phyloP scores from a whole-genome alignment of 257 asterid species.

The Solanum appendiculatum region DNA sequence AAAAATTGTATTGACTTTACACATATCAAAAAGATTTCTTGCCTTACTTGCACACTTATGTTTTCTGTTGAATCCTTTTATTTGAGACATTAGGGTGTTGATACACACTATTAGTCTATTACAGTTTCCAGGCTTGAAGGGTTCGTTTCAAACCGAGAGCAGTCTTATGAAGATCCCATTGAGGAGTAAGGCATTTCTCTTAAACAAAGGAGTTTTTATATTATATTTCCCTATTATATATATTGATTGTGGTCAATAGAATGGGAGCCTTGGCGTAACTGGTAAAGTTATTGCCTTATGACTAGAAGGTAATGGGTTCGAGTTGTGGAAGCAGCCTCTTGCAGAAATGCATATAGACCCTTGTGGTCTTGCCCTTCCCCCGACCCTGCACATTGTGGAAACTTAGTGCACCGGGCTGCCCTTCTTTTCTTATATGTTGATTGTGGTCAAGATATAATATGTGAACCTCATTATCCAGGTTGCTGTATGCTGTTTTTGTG shows the following conservation, averaged over 20 bases:
- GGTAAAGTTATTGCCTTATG: background rate
- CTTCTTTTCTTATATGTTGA: background rate
- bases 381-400: rapidly evolving
- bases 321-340: background rate
- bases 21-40: background rate
- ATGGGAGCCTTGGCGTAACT: background rate
- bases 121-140: slow-evolving; percentile 99
- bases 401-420: background rate
- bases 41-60: background rate
- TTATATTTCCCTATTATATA: background rate
- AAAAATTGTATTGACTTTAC: background rate
- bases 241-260: background rate
- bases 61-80: background rate
- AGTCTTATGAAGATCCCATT: slow-evolving; percentile 96
- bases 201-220: slow-evolving; percentile 4
- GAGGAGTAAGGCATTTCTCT: slow-evolving; percentile 68
- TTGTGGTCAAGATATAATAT: slow-evolving; percentile 11
- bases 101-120: slow-evolving; percentile 9
- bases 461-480: slow-evolving; percentile 40
- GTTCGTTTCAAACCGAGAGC: slow-evolving; percentile 98
- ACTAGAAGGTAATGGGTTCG: background rate
- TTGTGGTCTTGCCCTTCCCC: background rate
- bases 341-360: background rate
- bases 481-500: slow-evolving; percentile 98
- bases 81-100: slow-evolving; percentile 11